Conservation (phyloP, 495 filamentous ascomycete species). For the Collariella sp. region DNA sequence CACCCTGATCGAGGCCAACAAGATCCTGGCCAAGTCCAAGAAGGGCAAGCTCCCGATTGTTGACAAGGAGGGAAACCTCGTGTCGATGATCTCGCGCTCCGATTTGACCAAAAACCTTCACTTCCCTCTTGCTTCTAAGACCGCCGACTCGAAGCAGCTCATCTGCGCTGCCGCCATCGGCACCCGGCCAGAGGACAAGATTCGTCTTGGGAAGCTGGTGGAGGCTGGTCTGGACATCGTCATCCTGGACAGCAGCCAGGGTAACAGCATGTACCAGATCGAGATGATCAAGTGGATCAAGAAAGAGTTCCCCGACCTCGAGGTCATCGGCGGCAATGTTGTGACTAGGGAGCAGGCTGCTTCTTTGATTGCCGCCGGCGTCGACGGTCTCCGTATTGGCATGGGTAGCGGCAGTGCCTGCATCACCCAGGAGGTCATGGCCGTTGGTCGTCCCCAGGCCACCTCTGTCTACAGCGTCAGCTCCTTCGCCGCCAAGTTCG, state of each 20-base stretch:
- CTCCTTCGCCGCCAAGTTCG: conserved; percentile 81
- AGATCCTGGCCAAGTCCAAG: conserved; percentile 88
- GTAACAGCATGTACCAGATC: conserved; percentile 94
- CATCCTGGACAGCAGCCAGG: conserved; percentile 89
- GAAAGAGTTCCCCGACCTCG: conserved; percentile 67
- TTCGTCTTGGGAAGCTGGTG: conserved; percentile 73
- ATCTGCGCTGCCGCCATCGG: conserved; percentile 93
- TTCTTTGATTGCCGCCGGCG: conserved; percentile 82
- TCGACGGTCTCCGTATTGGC: conserved; percentile 93
- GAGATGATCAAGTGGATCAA: conserved; percentile 97
- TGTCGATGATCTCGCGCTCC: conserved; percentile 90
- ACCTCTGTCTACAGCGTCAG: conserved; percentile 83
- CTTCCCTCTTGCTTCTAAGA: conserved; percentile 94
- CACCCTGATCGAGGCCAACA: conserved; percentile 79
- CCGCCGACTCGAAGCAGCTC: conserved; percentile 94
- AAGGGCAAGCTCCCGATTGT: conserved; percentile 99
- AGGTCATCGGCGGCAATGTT: conserved; percentile 97
- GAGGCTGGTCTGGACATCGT: conserved; percentile 96
- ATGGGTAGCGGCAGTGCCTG: conserved; percentile 98
- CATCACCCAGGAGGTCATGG: conserved; percentile 99
- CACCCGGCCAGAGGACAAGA: conserved; percentile 85
- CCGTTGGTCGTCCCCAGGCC: conserved; percentile 91
- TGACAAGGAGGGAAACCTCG: conserved; percentile 74
- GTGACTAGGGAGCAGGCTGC: conserved; percentile 95
- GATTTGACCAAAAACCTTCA: conserved; percentile 98